These are phyloP conservation scores for Starmerella apicola DNA, from an alignment of 805 yeast species.

Conservation along the genomic window DNA sequence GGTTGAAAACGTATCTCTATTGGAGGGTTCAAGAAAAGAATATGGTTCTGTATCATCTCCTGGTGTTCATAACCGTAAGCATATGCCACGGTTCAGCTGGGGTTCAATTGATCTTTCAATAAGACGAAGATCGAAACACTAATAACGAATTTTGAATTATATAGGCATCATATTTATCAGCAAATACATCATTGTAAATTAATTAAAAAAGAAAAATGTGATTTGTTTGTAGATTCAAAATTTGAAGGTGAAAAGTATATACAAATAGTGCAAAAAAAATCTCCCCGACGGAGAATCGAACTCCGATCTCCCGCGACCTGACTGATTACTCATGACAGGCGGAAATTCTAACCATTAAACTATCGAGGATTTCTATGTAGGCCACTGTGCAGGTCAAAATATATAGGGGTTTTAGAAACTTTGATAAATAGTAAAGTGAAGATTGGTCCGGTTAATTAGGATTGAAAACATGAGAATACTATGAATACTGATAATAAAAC, in stretches of 20 bases:
- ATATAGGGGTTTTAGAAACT: too few relatives aligned
- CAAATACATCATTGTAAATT: not conserved
- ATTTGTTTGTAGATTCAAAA: not conserved
- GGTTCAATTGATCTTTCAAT: slow-evolving; percentile 11
- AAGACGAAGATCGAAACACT: slow-evolving; percentile 2
- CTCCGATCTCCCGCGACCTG: slow-evolving; percentile 20
- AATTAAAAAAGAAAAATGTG: not conserved
- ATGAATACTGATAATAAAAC: too few relatives aligned
- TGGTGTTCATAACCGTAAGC: not conserved
- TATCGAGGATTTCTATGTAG: slow-evolving; percentile 10
- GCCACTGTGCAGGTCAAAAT: too few relatives aligned
- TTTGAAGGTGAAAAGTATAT: not conserved
- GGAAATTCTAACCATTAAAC: slow-evolving; percentile 20
- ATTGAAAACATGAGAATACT: too few relatives aligned
- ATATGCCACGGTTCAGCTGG: slow-evolving; percentile 8
- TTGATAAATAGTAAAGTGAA: too few relatives aligned
- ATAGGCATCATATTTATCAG: not conserved
- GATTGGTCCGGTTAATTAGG: too few relatives aligned
- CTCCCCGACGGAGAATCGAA: slow-evolving; percentile 20
- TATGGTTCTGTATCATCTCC: not conserved
- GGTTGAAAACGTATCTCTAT: too few relatives aligned
- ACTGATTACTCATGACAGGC: slow-evolving; percentile 13
- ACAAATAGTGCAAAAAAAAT: slow-evolving; percentile 3
- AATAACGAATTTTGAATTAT: not conserved
- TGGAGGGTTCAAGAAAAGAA: too few relatives aligned